Percentiles rank a stretch among this genome's conserved stretches.
phyloP scores from a whole-genome alignment of 2,329 filamentous ascomycete species.

The Apiospora rasikravindrae region DNA sequence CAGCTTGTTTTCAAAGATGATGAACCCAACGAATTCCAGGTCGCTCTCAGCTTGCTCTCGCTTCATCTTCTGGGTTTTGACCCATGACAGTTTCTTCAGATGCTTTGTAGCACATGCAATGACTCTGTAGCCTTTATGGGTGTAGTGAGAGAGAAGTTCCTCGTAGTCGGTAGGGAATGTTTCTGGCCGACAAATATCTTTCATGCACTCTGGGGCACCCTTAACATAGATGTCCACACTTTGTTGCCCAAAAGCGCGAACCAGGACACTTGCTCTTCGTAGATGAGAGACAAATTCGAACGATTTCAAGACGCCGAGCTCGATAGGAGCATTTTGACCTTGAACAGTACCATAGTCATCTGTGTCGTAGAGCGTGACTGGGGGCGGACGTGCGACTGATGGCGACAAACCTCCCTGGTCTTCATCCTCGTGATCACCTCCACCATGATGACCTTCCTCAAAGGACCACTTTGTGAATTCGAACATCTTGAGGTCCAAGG shows the following conservation, averaged over 20 bases:
- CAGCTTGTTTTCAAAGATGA: slow-evolving; percentile 98
- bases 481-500: slow-evolving; percentile 98
- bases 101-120: slow-evolving; percentile 94
- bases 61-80: slow-evolving; percentile 93
- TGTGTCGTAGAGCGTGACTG: slow-evolving; percentile 57
- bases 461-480: slow-evolving; percentile 93
- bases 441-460: slow-evolving; percentile 80
- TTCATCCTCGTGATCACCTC: slow-evolving; percentile 70
- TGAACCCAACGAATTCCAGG: slow-evolving; percentile 91
- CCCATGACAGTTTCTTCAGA: slow-evolving; percentile 86
- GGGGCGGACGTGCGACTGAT: slow-evolving; percentile 85
- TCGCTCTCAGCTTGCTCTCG: slow-evolving; percentile 82
- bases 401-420: slow-evolving; percentile 79
- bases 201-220: slow-evolving; percentile 95
- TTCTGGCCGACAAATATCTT: slow-evolving; percentile 84
- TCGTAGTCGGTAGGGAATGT: slow-evolving; percentile 90
- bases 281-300: slow-evolving; percentile 97
- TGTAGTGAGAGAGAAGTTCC: slow-evolving; percentile 87
- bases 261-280: slow-evolving; percentile 89
- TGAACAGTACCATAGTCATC: slow-evolving; percentile 34
- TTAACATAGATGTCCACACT: slow-evolving; percentile 93
- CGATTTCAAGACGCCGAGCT: slow-evolving; percentile 86
- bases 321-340: slow-evolving; percentile 58
- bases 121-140: slow-evolving; percentile 93
- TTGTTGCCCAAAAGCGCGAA: slow-evolving; percentile 83